Percentiles rank a stretch among this genome's conserved stretches.
Evolutionary conservation across 305 asterid genomes (phyloP).

Genomic region (Rubia balearica): DNA sequence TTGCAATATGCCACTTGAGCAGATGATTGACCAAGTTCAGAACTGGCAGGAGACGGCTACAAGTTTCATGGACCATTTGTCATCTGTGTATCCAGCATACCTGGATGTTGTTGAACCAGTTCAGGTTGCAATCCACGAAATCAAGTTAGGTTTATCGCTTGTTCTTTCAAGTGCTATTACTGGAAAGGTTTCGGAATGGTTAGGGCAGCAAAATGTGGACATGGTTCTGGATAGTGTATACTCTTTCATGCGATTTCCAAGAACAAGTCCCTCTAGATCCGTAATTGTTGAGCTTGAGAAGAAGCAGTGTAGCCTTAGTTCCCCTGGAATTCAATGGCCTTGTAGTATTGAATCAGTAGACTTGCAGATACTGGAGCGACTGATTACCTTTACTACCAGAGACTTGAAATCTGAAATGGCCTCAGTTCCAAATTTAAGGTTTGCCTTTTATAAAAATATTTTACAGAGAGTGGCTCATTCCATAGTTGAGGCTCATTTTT

Average conservation of each 20-base stretch:
- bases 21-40: conserved; percentile 37
- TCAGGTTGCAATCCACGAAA: conserved; percentile 76
- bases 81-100: conserved; percentile 58
- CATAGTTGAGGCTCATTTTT: conserved; percentile 51
- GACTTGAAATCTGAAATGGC: conserved; percentile 30
- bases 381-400: conserved; percentile 25
- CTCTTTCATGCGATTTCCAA: conserved; percentile 75
- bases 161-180: conserved; percentile 40
- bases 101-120: conserved; percentile 73
- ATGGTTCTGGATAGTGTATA: conserved; percentile 40
- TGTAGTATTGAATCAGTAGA: conserved; percentile 33
- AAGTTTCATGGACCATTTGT: conserved; percentile 53
- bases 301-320: conserved; percentile 29
- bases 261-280: conserved; percentile 41
- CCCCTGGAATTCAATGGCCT: conserved; percentile 48
- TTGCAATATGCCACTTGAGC: conserved; percentile 27
- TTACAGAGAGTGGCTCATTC: conserved; percentile 52
- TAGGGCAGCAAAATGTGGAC: conserved; percentile 35
- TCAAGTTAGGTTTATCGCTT: conserved; percentile 80
- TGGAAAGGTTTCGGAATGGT: conserved; percentile 25
- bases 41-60: conserved; percentile 81
- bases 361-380: conserved; percentile 40
- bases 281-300: conserved; percentile 31
- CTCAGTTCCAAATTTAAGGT: conserved; percentile 43
- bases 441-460: conserved; percentile 53